phyloP scores from a whole-genome alignment of 352 stramenopile genomes.

The Phytophthora cryptogea region DNA sequence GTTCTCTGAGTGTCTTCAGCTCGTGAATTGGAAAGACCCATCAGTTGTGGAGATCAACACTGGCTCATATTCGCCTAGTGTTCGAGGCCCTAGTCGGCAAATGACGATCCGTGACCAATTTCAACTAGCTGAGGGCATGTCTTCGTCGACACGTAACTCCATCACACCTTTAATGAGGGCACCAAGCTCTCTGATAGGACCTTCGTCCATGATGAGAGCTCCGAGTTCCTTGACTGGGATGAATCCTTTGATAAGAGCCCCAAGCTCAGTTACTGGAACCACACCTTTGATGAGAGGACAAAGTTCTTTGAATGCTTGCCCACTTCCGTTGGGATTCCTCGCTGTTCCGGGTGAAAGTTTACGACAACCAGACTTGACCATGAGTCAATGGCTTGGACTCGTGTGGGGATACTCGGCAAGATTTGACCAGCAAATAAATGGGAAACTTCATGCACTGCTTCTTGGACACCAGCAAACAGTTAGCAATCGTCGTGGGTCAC shows the following conservation, averaged over 20 bases:
- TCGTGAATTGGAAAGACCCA: constrained; percentile 12
- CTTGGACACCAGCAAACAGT: constrained; percentile 10
- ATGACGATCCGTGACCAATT: constrained; percentile 18
- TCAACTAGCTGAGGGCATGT: neutral
- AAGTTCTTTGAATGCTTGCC: constrained; percentile 2
- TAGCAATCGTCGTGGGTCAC: constrained; percentile 9
- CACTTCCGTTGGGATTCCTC: constrained; percentile 22
- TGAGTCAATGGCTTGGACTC: constrained; percentile 39
- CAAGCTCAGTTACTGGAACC: neutral
- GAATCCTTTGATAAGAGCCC: neutral
- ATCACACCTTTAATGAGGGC: constrained; percentile 8
- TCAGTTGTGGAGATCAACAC: neutral
- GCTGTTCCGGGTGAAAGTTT: constrained; percentile 28
- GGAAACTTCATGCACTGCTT: constrained; percentile 25
- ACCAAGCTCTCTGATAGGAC: neutral
- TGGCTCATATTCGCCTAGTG: neutral
- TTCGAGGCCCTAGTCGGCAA: constrained; percentile 12
- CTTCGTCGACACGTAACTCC: neutral
- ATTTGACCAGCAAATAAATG: constrained; percentile 17
- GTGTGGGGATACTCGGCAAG: constrained; percentile 36
- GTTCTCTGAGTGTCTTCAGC: constrained; percentile 31
- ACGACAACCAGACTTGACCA: constrained; percentile 11
- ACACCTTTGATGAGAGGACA: constrained; percentile 1
- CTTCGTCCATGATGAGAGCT: neutral
- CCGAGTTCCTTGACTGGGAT: constrained; percentile 1